phyloP scores from a whole-genome alignment of 2,329 filamentous ascomycete genomes.

The Pseudophaeomoniella oleicola region DNA sequence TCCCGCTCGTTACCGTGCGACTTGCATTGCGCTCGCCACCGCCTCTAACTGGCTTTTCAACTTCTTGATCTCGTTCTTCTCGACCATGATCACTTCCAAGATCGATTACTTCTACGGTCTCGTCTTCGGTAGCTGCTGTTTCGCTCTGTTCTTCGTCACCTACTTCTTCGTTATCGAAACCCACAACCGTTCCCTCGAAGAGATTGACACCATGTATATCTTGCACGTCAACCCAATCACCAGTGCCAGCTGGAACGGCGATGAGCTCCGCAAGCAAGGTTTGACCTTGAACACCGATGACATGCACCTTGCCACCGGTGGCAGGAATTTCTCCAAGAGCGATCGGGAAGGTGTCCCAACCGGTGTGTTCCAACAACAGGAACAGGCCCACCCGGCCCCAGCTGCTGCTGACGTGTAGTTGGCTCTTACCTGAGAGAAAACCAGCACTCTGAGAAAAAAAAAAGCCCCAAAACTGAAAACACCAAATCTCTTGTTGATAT shows the following conservation, averaged over 20 bases:
- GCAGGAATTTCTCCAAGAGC: not conserved
- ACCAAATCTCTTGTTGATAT: too few relatives aligned
- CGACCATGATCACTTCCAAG: conserved; percentile 54
- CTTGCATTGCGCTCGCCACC: conserved; percentile 61
- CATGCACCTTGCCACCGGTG: not conserved
- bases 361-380: not conserved
- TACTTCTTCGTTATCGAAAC: conserved; percentile 21
- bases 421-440: too few relatives aligned
- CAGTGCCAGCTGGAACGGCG: conserved; percentile 5
- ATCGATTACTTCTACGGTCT: conserved; percentile 16
- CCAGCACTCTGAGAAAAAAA: too few relatives aligned
- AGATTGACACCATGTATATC: conserved; percentile 49
- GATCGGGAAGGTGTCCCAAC: not conserved
- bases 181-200: conserved; percentile 17
- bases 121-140: conserved; percentile 16
- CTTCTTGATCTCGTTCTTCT: conserved; percentile 62
- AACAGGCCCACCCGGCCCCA: too few relatives aligned
- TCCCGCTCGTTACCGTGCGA: conserved; percentile 43
- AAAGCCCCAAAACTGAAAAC: too few relatives aligned
- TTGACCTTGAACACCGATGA: conserved; percentile 6
- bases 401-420: too few relatives aligned
- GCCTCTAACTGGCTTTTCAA: conserved; percentile 69
- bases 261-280: conserved; percentile 4
- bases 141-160: conserved; percentile 15
- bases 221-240: conserved; percentile 45